Percentiles rank a stretch among this genome's conserved stretches.
Conservation (phyloP, 148 eudicot species). For the Diospyros lotus region DNA sequence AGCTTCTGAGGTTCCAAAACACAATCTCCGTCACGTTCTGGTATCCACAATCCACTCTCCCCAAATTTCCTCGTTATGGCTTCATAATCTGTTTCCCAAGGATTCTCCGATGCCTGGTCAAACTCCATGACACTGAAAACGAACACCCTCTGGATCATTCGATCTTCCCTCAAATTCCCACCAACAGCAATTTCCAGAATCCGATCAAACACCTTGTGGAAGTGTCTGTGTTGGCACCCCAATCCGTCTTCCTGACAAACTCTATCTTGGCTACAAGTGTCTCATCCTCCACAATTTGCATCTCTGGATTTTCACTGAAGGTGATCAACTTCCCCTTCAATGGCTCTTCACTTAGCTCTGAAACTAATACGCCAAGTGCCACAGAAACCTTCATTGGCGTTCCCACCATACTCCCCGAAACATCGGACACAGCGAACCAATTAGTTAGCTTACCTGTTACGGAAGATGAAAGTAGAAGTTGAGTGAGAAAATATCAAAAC, state of each 20-base stretch:
- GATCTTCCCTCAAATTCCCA: conserved; percentile 21
- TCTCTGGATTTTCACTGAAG: conserved; percentile 26
- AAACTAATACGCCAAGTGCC: conserved; percentile 34
- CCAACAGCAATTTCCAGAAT: conserved; percentile 29
- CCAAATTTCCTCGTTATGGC: conserved; percentile 28
- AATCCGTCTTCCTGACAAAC: conserved; percentile 25
- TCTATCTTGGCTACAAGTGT: conserved; percentile 19
- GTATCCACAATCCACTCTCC: conserved; percentile 24
- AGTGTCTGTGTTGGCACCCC: conserved; percentile 27
- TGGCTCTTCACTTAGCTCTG: conserved; percentile 34
- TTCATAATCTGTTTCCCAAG: conserved; percentile 32
- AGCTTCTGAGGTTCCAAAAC: conserved; percentile 31
- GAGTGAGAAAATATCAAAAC: too few species aligned
- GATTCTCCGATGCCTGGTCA: conserved; percentile 24
- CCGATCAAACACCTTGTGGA: conserved; percentile 40
- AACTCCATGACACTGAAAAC: conserved; percentile 55
- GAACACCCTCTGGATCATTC: conserved; percentile 45
- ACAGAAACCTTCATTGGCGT: conserved; percentile 40
- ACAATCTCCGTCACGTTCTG: conserved; percentile 28
- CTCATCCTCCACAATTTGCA: conserved; percentile 23
- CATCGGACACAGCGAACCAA: conserved; percentile 41
- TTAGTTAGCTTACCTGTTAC: too few species aligned
- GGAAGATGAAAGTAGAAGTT: too few species aligned
- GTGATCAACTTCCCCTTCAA: conserved; percentile 40
- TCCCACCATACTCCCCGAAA: conserved; percentile 36